Percentiles rank a stretch among this genome's conserved stretches.
Conservation (phyloP, 1,139 yeast species). For the Pichia sp. region DNA sequence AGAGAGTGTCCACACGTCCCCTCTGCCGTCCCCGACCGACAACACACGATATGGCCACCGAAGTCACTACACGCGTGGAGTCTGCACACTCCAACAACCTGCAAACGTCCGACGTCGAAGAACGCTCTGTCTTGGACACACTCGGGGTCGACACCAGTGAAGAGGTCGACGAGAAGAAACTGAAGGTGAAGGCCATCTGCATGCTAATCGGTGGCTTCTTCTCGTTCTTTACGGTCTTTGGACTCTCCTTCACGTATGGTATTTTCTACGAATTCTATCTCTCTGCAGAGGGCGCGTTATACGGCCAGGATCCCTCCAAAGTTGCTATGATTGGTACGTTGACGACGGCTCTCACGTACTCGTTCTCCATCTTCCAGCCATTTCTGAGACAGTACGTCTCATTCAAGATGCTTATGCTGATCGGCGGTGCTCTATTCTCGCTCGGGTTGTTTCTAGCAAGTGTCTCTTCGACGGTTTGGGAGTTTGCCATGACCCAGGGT, state of each 20-base stretch:
- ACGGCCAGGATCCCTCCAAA: slow-evolving; percentile 27
- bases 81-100: no score
- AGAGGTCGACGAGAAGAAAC: neutral
- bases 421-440: slow-evolving; percentile 33
- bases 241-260: slow-evolving; percentile 38
- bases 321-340: slow-evolving; percentile 37
- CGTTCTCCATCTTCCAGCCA: slow-evolving; percentile 15
- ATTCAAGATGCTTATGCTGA: neutral
- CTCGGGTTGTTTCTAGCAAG: slow-evolving; percentile 34
- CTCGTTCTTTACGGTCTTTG: slow-evolving; percentile 38
- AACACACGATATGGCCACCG: no score
- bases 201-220: slow-evolving; percentile 35
- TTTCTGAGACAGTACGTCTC: neutral
- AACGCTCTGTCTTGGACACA: no score
- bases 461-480: slow-evolving; percentile 30
- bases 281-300: slow-evolving; percentile 34
- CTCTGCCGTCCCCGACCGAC: no score
- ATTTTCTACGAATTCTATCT: slow-evolving; percentile 37
- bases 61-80: no score
- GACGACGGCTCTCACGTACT: slow-evolving; percentile 35
- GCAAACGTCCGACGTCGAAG: neutral
- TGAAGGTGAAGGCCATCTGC: slow-evolving; percentile 36
- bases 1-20: no score
- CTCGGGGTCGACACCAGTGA: neutral
- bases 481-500: slow-evolving; percentile 41